Evolutionary conservation across 1,284 basidiomycete genomes (phyloP), one percentile per base, ranked within the genome.

Genomic region (Uromyces viciae-fabae): DNA sequence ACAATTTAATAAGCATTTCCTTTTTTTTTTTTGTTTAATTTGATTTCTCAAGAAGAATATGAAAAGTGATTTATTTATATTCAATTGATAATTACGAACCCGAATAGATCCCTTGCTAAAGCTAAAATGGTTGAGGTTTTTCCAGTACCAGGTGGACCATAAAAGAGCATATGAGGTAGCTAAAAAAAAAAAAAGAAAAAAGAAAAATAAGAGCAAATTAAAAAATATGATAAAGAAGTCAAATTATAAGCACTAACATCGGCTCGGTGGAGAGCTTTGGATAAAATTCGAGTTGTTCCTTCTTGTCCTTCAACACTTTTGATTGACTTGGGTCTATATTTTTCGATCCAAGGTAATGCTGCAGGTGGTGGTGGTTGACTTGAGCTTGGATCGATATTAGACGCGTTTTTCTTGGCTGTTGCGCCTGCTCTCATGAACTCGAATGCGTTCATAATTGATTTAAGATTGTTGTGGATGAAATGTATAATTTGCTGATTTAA

Each of bases 161-260:
- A 99, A 88, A 99, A 99, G 73, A 99, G 89, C 96, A 99, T 99
- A 85, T 99, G 97, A 1, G 97, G 96, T 66, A 99, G 89, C 96
- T 99, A 85, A 8, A 71, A n/a, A 19, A 52, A 22, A 33, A 76
- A 43, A 46, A 33, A 58, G 15, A 78, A 25, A 68, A 58, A 33
- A 40, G 46, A 49, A 19, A 40, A 64, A 14, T 28, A 73, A 40
- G 9, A 52, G 43, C 33, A 58, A 22, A 31, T n/a, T 81, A 75
- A 82, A 82, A 31, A 52, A 43, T 9, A 62, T 69, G 80, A 25
- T 31, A 73, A 52, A 73, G 8, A 73, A 42, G 22, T 71, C 25
- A 49, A 33, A 66, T n/a, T n/a, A n/a, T n/a, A n/a, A n/a, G n/a
- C n/a, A n/a, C 56, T 28, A 1, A 74, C 69, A 79, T 75, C 72